phyloP scores from a whole-genome alignment of 768 basidiomycete species.

The Tephrocybe sp. region DNA sequence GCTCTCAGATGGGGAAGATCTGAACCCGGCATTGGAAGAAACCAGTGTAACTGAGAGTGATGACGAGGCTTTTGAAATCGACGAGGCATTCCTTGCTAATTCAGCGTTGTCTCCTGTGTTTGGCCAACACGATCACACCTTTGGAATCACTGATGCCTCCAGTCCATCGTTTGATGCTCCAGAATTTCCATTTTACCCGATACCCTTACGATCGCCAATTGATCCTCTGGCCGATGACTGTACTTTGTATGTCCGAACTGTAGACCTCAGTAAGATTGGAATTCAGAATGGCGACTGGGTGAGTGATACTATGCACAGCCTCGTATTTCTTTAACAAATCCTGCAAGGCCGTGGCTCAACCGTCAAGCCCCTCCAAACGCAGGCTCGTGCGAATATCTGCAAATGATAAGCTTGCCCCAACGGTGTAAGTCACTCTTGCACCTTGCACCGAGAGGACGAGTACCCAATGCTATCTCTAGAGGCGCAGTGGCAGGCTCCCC shows the following conservation, averaged over 20 bases:
- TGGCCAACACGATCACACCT: slow-evolving; percentile 17
- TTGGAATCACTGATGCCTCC: slow-evolving; percentile 6
- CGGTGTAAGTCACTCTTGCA: slow-evolving; percentile 31
- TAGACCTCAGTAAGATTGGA: slow-evolving; percentile 67
- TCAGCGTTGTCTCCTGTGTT: slow-evolving; percentile 36
- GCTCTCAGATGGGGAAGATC: slow-evolving; percentile 23
- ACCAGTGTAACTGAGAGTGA: slow-evolving; percentile 17
- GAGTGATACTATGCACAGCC: slow-evolving; percentile 14
- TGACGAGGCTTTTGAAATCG: slow-evolving; percentile 63
- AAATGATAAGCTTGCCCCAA: slow-evolving; percentile 41
- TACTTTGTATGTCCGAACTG: slow-evolving; percentile 61
- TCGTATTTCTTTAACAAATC: slow-evolving; percentile 9
- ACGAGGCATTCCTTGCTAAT: slow-evolving; percentile 67
- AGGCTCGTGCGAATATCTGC: slow-evolving; percentile 62
- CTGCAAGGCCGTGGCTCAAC: slow-evolving; percentile 51
- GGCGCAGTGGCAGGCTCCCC: slow-evolving; percentile 45
- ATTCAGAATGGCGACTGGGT: slow-evolving; percentile 82
- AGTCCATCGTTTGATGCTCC: slow-evolving; percentile 10
- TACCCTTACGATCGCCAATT: slow-evolving; percentile 32
- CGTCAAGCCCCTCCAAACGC: slow-evolving; percentile 30
- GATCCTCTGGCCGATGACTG: slow-evolving; percentile 44
- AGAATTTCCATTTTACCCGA: slow-evolving; percentile 25
- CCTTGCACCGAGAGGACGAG: background rate
- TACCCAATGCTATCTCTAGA: no score
- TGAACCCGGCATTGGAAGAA: slow-evolving; percentile 15